These are phyloP conservation scores for Acephala macrosclerotiorum DNA, from an alignment of 2,329 filamentous ascomycete species.

Conservation along the genomic window DNA sequence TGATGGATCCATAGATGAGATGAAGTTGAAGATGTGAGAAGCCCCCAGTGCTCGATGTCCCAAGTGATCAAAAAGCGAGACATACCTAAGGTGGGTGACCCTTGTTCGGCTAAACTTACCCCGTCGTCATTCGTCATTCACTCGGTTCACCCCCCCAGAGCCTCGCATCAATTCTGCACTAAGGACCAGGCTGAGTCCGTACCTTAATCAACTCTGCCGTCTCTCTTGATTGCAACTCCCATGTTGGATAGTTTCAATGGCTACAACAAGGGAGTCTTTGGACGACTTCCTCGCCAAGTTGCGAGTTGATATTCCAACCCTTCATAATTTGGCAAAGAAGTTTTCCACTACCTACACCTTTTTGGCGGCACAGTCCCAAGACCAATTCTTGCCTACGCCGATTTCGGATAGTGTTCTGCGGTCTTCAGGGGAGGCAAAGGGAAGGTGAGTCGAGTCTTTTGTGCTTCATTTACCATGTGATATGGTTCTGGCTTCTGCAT, in stretches of 20 bases:
- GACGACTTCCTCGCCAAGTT: constrained; percentile 60
- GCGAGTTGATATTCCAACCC: constrained; percentile 53
- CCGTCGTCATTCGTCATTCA: neutral
- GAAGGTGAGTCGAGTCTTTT: constrained; percentile 49
- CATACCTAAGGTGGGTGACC: neutral
- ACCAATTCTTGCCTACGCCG: constrained; percentile 67
- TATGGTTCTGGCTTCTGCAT: neutral
- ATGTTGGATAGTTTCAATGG: constrained; percentile 28
- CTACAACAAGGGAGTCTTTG: constrained; percentile 26
- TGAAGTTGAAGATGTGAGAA: constrained; percentile 7
- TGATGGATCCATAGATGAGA: constrained; percentile 20
- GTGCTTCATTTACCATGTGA: neutral
- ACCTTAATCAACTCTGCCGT: constrained; percentile 8
- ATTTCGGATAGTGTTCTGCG: constrained; percentile 66
- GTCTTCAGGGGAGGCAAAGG: constrained; percentile 55
- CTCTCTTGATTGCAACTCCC: neutral
- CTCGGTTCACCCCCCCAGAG: neutral
- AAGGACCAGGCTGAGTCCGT: constrained; percentile 5
- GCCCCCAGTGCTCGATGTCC: neutral
- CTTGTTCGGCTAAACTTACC: neutral
- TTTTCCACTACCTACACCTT: constrained; percentile 56
- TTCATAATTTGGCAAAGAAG: constrained; percentile 55
- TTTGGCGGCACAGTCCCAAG: constrained; percentile 58
- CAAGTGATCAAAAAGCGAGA: constrained; percentile 11
- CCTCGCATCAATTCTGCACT: constrained; percentile 1